Conservation (phyloP, 2,329 filamentous ascomycete species). For the Apiospora koreana region DNA sequence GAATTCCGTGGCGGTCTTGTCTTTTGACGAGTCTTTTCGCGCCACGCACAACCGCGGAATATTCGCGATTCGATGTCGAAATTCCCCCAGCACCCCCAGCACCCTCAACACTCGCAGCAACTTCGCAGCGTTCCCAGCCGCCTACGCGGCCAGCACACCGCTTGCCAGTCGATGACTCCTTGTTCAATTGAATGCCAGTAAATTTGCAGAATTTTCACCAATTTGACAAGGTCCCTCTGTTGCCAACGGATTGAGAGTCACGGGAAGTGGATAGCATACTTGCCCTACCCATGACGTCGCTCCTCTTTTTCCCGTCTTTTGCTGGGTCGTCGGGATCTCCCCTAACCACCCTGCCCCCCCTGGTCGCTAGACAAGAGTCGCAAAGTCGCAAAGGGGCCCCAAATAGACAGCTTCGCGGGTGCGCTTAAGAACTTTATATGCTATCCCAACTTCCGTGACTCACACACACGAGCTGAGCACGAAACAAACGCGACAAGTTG, state of each 20-base stretch:
- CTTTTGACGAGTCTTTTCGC: neutral
- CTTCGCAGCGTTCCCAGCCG: neutral
- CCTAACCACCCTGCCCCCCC: neutral
- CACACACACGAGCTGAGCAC: slow-evolving; percentile 14
- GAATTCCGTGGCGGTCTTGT: neutral
- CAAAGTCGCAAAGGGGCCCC: neutral
- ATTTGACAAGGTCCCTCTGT: neutral
- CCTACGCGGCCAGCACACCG: neutral
- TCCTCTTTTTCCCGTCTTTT: neutral
- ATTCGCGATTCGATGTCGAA: slow-evolving; percentile 5
- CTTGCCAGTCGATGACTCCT: neutral
- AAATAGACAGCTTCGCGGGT: slow-evolving; percentile 12
- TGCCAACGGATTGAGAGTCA: slow-evolving; percentile 1
- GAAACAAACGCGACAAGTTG: slow-evolving; percentile 17
- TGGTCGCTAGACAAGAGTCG: neutral
- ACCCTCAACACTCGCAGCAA: no score
- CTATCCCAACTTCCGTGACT: slow-evolving; percentile 12
- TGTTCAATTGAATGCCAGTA: neutral
- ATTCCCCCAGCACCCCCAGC: neutral
- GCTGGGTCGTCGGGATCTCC: slow-evolving; percentile 1
- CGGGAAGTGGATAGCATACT: neutral
- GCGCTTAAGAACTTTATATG: slow-evolving; percentile 31
- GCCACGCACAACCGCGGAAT: slow-evolving; percentile 6
- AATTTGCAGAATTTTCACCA: neutral
- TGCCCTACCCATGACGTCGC: neutral